phyloP scores from a whole-genome alignment of 2,329 filamentous ascomycete genomes.

The Berkeleyomyces basicola region DNA sequence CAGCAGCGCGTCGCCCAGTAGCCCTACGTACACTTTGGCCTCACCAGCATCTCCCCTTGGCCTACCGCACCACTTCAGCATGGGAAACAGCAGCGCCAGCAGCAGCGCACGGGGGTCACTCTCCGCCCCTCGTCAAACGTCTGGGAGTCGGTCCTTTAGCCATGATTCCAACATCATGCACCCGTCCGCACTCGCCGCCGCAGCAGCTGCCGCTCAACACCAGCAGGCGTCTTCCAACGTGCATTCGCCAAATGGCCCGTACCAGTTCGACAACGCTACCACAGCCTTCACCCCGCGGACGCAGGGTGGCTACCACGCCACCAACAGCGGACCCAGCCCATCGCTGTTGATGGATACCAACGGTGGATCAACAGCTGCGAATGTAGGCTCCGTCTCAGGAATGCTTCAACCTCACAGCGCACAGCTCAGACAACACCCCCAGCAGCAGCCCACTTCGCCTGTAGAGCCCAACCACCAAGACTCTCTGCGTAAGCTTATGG shows the following conservation, averaged over 20 bases:
- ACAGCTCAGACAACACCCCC: background rate
- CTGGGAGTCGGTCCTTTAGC: conserved; percentile 4
- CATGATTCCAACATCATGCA: conserved; percentile 9
- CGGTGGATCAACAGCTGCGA: background rate
- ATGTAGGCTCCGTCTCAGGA: background rate
- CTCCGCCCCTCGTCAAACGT: conserved; percentile 4
- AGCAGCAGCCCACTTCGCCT: background rate
- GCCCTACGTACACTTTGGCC: conserved; percentile 9
- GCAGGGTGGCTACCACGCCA: background rate
- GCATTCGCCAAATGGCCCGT: background rate
- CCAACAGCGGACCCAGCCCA: background rate
- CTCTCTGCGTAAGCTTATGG: conserved; percentile 53
- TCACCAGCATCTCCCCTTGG: conserved; percentile 9
- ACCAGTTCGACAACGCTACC: background rate
- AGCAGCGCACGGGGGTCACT: background rate
- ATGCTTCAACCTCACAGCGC: background rate
- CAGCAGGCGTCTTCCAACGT: background rate
- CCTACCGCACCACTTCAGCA: conserved; percentile 5
- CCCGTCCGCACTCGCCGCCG: background rate
- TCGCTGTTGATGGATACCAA: background rate
- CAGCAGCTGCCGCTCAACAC: background rate
- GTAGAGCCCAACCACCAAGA: conserved; percentile 9
- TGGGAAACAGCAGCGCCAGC: background rate
- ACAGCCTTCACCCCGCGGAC: conserved; percentile 9
- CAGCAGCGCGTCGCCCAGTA: conserved; percentile 7